Conservation (phyloP, 768 basidiomycete species). For the Lentinula boryana region DNA sequence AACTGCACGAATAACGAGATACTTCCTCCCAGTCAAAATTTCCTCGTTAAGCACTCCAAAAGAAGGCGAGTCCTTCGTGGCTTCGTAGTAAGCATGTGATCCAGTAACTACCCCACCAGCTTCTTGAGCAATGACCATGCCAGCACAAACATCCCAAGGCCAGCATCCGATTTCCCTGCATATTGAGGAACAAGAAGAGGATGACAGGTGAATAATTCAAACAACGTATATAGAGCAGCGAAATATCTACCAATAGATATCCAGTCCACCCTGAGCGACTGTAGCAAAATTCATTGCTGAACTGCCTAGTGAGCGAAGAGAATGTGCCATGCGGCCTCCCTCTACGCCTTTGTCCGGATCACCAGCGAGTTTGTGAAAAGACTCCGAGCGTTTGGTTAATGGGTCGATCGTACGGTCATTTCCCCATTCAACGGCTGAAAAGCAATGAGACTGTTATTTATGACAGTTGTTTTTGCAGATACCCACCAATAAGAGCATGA, state of each 20-base stretch:
- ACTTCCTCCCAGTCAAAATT: constrained; percentile 73
- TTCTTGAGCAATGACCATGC: constrained; percentile 86
- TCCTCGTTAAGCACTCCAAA: constrained; percentile 65
- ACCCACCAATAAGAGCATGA: constrained; percentile 61
- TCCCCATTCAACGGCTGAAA: constrained; percentile 80
- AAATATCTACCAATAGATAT: constrained; percentile 72
- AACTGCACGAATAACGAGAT: constrained; percentile 71
- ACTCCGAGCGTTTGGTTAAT: constrained; percentile 53
- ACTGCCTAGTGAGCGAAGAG: constrained; percentile 76
- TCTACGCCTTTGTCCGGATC: constrained; percentile 54
- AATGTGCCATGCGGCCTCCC: constrained; percentile 82
- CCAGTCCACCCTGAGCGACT: constrained; percentile 85
- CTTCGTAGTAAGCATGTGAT: constrained; percentile 42
- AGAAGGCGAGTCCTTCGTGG: constrained; percentile 24
- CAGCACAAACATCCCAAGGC: constrained; percentile 92
- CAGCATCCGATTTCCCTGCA: constrained; percentile 75
- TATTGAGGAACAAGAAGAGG: neutral
- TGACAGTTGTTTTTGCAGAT: neutral
- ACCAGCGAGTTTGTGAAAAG: constrained; percentile 73
- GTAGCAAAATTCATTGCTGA: constrained; percentile 78
- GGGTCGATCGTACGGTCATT: constrained; percentile 57
- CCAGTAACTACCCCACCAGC: constrained; percentile 81
- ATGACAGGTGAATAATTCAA: neutral
- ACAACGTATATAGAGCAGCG: neutral
- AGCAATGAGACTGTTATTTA: no score